Conservation (phyloP, 2,329 filamentous ascomycete species). For the Aspergillus spinulosporus region DNA sequence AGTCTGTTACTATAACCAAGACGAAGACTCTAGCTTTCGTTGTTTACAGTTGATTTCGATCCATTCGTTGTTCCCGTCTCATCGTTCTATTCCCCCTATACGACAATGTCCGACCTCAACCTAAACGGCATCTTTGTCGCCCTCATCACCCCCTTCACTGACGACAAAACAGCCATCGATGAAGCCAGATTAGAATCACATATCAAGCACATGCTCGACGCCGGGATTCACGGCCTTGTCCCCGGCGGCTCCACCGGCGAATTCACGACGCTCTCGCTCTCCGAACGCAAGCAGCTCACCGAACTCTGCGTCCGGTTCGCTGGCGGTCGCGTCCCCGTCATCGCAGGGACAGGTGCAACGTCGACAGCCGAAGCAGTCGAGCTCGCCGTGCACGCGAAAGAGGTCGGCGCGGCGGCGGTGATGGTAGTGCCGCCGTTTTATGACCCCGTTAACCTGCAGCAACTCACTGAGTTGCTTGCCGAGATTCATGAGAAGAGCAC, state of each 20-base stretch:
- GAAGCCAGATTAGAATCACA: conserved; percentile 43
- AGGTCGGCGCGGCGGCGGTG: conserved; percentile 44
- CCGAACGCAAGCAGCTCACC: conserved; percentile 50
- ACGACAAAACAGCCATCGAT: conserved; percentile 46
- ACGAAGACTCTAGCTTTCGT: too few relatives aligned
- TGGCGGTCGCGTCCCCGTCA: conserved; percentile 29
- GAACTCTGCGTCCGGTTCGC: conserved; percentile 34
- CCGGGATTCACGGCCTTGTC: conserved; percentile 53
- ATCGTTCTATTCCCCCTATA: too few relatives aligned
- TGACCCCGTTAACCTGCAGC: conserved; percentile 45
- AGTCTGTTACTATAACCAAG: too few relatives aligned
- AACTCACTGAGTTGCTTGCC: conserved; percentile 43
- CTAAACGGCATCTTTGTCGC: conserved; percentile 50
- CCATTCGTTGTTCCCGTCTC: too few relatives aligned
- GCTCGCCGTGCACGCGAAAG: conserved; percentile 42
- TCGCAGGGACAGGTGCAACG: conserved; percentile 42
- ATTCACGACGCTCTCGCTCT: conserved; percentile 47
- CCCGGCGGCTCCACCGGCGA: conserved; percentile 55
- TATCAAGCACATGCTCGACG: conserved; percentile 48
- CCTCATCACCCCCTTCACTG: conserved; percentile 51
- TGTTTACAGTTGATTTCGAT: too few relatives aligned
- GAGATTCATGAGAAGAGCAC: conserved; percentile 42
- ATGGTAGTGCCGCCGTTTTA: conserved; percentile 56
- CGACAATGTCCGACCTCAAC: too few relatives aligned
- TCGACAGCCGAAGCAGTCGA: conserved; percentile 46